A percentile compares a stretch with the other conserved stretches of the same genome.
Conservation (phyloP, 2,329 filamentous ascomycete genomes). For the Botrytis fragariae region DNA sequence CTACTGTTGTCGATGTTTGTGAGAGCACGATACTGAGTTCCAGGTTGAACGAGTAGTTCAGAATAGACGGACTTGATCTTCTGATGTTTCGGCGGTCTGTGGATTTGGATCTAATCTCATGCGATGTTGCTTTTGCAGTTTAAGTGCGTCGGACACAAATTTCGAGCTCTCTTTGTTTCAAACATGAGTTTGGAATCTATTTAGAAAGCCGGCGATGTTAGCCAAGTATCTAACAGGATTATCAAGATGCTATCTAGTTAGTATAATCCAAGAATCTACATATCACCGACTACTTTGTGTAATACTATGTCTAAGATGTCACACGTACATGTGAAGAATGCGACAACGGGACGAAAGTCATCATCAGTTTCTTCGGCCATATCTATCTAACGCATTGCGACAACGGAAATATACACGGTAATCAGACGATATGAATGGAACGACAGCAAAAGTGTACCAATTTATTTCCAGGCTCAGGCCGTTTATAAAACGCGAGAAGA, state of each 20-base stretch:
- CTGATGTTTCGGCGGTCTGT: neutral
- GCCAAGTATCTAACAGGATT: too few species aligned
- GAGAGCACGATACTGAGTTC: too few species aligned
- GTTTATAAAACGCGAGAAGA: neutral
- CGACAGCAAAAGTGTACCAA: neutral
- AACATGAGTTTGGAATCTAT: too few species aligned
- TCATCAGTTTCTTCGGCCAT: neutral
- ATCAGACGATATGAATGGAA: neutral
- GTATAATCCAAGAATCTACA: neutral
- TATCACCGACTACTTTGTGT: neutral
- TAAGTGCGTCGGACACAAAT: too few species aligned
- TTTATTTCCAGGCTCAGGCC: neutral
- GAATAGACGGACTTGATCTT: too few species aligned
- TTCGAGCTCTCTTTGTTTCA: too few species aligned
- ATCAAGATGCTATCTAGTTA: too few species aligned
- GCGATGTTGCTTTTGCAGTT: neutral
- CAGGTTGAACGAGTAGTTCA: too few species aligned
- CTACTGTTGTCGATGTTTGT: neutral
- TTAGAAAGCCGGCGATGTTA: accelerated
- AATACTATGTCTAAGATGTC: neutral
- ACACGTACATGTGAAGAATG: neutral
- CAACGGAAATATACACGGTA: neutral
- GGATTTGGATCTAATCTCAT: neutral
- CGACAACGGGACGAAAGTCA: neutral
- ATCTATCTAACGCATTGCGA: too few species aligned